Evolutionary conservation across 306 rosid genomes (phyloP).

Genomic region (Lablab purpureus): DNA sequence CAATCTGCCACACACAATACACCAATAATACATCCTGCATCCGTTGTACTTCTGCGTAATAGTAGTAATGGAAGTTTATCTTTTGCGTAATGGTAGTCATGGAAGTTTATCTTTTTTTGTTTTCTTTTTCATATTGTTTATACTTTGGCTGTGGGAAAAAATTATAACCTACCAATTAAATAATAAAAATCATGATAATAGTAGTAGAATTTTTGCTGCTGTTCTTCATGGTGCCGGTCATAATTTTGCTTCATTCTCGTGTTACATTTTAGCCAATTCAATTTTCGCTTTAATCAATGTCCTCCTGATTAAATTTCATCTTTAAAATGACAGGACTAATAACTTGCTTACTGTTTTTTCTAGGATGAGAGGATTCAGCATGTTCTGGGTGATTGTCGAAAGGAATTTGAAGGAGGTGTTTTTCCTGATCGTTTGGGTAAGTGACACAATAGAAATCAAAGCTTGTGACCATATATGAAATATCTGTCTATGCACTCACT

Average conservation of each 20-base stretch:
- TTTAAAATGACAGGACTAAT: conserved; percentile 15
- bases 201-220: conserved; percentile 15
- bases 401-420: conserved; percentile 71
- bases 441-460: conserved; percentile 25
- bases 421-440: conserved; percentile 72
- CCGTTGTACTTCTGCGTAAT: conserved; percentile 1
- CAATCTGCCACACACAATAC: conserved; percentile 1
- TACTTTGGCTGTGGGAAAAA: background rate
- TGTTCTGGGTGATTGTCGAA: conserved; percentile 72
- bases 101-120: background rate
- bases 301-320: conserved; percentile 16
- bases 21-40: background rate
- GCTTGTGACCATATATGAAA: background rate
- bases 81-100: background rate
- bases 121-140: conserved; percentile 11
- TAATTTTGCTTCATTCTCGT: conserved; percentile 14
- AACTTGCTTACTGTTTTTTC: conserved; percentile 20
- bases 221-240: background rate
- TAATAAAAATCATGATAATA: conserved; percentile 8
- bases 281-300: conserved; percentile 1
- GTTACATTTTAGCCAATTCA: conserved; percentile 9
- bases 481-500: background rate
- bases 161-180: conserved; percentile 7
- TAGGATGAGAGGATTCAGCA: conserved; percentile 63
- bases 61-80: background rate